Conservation (phyloP, 495 filamentous ascomycete genomes). For the Rhizodiscina lignyota region DNA sequence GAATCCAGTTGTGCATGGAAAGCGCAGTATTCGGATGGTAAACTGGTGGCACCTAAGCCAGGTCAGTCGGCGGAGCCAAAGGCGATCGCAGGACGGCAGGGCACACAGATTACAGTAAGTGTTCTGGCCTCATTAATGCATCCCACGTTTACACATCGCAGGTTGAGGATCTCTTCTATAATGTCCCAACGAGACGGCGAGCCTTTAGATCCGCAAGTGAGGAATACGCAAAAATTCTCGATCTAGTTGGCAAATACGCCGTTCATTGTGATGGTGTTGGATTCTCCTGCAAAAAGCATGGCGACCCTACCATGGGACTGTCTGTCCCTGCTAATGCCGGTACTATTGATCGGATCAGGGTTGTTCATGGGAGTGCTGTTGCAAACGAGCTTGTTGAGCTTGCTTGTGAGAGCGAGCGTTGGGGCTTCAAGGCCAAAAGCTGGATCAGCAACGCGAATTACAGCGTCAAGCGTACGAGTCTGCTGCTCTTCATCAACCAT, state of each 20-base stretch:
- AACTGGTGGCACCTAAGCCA: constrained; percentile 73
- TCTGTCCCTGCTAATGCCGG: constrained; percentile 56
- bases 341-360: constrained; percentile 68
- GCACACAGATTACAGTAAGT: constrained; percentile 82
- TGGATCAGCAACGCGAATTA: constrained; percentile 92
- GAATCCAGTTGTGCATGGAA: constrained; percentile 81
- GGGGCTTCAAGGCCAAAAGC: constrained; percentile 68
- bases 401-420: constrained; percentile 51
- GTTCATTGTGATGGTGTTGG: constrained; percentile 85
- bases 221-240: constrained; percentile 95
- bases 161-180: constrained; percentile 97
- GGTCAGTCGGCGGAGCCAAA: constrained; percentile 81
- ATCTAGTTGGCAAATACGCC: constrained; percentile 85
- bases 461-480: constrained; percentile 73
- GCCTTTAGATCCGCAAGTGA: constrained; percentile 87
- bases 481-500: constrained; percentile 95
- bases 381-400: constrained; percentile 83
- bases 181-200: constrained; percentile 70
- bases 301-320: constrained; percentile 67
- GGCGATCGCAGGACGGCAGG: constrained; percentile 74
- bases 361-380: constrained; percentile 72
- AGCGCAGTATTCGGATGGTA: constrained; percentile 74
- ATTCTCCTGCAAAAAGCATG: constrained; percentile 94
- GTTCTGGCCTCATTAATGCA: not conserved
- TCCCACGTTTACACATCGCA: constrained; percentile 14